phyloP scores from a whole-genome alignment of 2,329 filamentous ascomycete genomes.

The Cytospora schulzeri region DNA sequence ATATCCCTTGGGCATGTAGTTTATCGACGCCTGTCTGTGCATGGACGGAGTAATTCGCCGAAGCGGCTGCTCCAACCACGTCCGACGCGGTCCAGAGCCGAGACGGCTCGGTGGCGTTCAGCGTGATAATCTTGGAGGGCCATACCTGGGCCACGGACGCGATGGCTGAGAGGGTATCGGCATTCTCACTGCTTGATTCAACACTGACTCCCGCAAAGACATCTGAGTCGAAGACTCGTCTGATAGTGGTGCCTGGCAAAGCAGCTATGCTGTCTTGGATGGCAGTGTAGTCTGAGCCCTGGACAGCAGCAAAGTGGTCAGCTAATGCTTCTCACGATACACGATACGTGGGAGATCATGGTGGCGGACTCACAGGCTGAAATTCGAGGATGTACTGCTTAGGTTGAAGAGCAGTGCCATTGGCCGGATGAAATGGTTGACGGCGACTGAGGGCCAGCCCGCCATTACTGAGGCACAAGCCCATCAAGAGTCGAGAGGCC shows the following conservation, averaged over 20 bases:
- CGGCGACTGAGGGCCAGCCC: constrained; percentile 1
- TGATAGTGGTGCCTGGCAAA: constrained; percentile 10
- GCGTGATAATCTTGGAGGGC: constrained; percentile 16
- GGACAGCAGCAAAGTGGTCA: neutral
- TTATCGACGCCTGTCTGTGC: constrained; percentile 30
- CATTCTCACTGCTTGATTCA: constrained; percentile 16
- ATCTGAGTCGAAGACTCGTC: constrained; percentile 17
- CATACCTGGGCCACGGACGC: constrained; percentile 19
- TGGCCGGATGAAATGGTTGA: neutral
- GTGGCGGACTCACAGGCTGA: neutral
- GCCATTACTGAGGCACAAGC: constrained; percentile 10
- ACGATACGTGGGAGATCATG: no score
- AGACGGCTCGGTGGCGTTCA: constrained; percentile 8
- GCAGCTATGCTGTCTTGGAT: constrained; percentile 13
- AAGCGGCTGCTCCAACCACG: constrained; percentile 14
- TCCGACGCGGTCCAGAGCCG: constrained; percentile 17
- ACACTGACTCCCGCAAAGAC: constrained; percentile 25
- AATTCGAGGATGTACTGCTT: constrained; percentile 19
- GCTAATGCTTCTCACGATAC: neutral
- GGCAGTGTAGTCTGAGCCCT: constrained; percentile 15
- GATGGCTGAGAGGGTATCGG: constrained; percentile 15
- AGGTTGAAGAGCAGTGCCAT: constrained; percentile 12
- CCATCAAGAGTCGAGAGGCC: neutral
- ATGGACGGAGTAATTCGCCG: constrained; percentile 31
- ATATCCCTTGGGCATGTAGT: constrained; percentile 28